Base-by-base conservation (phyloP, 1,284 basidiomycete species). In the Caloboletus firmus region DNA sequence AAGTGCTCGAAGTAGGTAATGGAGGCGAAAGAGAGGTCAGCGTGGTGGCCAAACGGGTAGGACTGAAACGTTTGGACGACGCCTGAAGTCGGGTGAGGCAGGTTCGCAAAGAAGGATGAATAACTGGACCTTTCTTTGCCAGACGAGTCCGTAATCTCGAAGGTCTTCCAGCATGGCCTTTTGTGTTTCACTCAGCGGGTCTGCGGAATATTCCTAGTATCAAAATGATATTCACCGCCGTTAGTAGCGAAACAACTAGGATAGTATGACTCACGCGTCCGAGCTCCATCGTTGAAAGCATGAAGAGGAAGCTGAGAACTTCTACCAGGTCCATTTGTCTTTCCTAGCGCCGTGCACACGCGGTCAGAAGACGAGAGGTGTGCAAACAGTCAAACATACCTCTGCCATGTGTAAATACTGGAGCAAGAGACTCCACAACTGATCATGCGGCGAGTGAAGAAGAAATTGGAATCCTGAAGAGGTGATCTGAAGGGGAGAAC, bases 391-490 rank as follows among this genome's bases (percentile, higher is more conserved):
- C 44, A 22, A 44, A 55, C 77, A 59, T 66, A 92, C 91, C 76
- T 91, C 88, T 22, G 87, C 84, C 76, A 91, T 83, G 59, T 84
- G 80, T 47, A 95, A 74, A 71, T 98, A 99, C 63, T 95, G 92
- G 40, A 98, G 79, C 51, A 99, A 76, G 39, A 99, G 78, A 68
- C 94, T 91, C 97, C 97, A 99, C n/a, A 99, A 76, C 70, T 99
- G 97, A 18, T 90, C 91, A 67, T 98, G 93, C n/a, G 97, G 90
- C 41, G 96, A 89, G 69, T 98, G 91, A 22, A 99, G 81, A 50
- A 99, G 80, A 69, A 99, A 99, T 67, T 98, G 96, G 70, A 99
- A 99, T 11, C 97, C 97, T 40, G 87, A 80, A 12, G 95, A 97
- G 12, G 95, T 98, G 71, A 99, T 99, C 60, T 88, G 87, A 52